phyloP scores from a whole-genome alignment of 2,329 filamentous ascomycete genomes.

The Microdochium paspali region DNA sequence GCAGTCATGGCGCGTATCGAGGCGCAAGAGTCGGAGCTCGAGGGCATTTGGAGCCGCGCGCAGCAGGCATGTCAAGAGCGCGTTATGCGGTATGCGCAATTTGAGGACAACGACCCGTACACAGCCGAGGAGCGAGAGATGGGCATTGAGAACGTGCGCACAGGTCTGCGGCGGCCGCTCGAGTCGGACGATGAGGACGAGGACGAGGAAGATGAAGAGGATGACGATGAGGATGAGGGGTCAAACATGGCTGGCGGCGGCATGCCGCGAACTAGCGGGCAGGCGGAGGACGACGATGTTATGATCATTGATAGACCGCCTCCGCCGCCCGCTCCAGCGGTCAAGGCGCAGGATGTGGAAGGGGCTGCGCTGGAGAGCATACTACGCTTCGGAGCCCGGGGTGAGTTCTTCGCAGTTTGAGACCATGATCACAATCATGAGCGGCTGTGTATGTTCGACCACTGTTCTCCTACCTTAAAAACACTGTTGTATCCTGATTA shows the following conservation, averaged over 20 bases:
- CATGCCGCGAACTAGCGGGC: constrained; percentile 2
- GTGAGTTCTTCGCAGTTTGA: constrained; percentile 7
- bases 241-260: constrained; percentile 16
- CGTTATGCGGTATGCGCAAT: constrained; percentile 25
- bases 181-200: constrained; percentile 45
- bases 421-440: not conserved
- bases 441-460: too few relatives aligned
- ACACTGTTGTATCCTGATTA: too few relatives aligned
- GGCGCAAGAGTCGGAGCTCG: constrained; percentile 15
- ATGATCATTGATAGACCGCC: constrained; percentile 19
- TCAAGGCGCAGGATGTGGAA: constrained; percentile 13
- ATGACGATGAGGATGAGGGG: constrained; percentile 40
- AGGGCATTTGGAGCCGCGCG: constrained; percentile 26
- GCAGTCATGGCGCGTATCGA: not conserved
- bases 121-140: constrained; percentile 59
- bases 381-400: constrained; percentile 12
- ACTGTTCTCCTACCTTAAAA: too few relatives aligned
- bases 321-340: constrained; percentile 15
- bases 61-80: constrained; percentile 19
- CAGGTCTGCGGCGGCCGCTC: constrained; percentile 52
- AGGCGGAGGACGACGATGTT: constrained; percentile 15
- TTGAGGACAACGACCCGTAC: constrained; percentile 54
- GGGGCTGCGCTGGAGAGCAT: constrained; percentile 14
- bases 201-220: constrained; percentile 48
- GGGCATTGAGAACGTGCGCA: constrained; percentile 62